Conservation (phyloP, 106 monocot species). For the Dendrobium catenatum region DNA sequence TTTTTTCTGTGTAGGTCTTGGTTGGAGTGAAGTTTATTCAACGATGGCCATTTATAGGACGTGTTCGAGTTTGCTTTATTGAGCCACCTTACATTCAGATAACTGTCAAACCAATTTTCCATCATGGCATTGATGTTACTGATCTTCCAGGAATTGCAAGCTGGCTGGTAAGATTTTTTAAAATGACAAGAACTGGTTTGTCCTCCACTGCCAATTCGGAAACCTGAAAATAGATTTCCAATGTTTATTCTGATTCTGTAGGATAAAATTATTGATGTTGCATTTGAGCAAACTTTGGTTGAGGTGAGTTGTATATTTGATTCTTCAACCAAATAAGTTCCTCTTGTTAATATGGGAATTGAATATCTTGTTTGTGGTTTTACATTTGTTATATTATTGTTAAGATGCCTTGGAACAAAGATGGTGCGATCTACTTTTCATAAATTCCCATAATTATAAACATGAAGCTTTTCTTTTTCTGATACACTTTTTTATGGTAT, state of each 20-base stretch:
- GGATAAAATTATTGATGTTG: conserved; percentile 10
- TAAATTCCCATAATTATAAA: not conserved
- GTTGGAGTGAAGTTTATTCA: conserved; percentile 78
- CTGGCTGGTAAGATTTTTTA: conserved; percentile 63
- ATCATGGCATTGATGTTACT: conserved; percentile 84
- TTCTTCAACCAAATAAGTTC: not conserved
- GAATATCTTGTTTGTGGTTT: not conserved
- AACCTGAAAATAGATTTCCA: not conserved
- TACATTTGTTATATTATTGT: not conserved
- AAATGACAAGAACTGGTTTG: not conserved
- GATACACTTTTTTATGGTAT: not conserved
- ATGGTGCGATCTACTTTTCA: not conserved
- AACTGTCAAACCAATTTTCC: conserved; percentile 83
- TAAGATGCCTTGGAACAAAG: too few species aligned
- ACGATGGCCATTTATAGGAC: conserved; percentile 77
- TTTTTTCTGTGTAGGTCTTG: conserved; percentile 33
- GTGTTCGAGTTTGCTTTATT: conserved; percentile 72
- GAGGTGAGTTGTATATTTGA: conserved; percentile 14
- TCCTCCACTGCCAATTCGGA: not conserved
- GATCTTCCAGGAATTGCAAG: conserved; percentile 90
- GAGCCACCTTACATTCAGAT: conserved; percentile 89
- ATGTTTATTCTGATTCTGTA: not conserved
- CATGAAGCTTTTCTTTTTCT: not conserved
- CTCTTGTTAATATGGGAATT: conserved; percentile 1
- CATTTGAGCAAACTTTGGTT: conserved; percentile 23